Percentiles rank a stretch among this genome's conserved stretches.
These are phyloP conservation scores for Ilyonectria sp. DNA, from an alignment of 2,329 filamentous ascomycete species.

Conservation along the genomic window DNA sequence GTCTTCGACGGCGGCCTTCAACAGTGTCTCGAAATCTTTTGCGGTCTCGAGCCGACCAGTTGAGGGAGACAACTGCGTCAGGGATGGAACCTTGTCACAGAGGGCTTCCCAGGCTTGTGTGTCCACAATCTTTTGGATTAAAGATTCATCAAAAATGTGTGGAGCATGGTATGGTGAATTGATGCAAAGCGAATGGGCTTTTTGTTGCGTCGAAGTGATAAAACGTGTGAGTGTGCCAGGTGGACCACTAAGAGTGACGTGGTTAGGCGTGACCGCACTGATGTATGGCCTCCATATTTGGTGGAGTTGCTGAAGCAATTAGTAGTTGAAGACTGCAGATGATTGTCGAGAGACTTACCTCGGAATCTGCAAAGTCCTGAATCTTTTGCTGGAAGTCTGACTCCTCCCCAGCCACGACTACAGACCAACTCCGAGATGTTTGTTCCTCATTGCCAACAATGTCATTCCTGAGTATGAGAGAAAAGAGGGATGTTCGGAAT, in stretches of 20 bases:
- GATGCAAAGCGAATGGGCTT: slow-evolving; percentile 37
- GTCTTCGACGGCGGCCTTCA: slow-evolving; percentile 24
- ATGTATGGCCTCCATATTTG: slow-evolving; percentile 39
- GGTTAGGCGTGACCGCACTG: slow-evolving; percentile 42
- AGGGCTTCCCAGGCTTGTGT: neutral
- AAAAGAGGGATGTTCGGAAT: slow-evolving; percentile 42
- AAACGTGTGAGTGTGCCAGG: slow-evolving; percentile 40
- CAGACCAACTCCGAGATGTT: slow-evolving; percentile 37
- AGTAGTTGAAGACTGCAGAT: neutral
- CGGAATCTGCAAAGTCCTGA: slow-evolving; percentile 3
- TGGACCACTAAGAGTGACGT: slow-evolving; percentile 45
- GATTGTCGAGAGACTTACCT: slow-evolving; percentile 18
- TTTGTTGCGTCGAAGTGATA: slow-evolving; percentile 28
- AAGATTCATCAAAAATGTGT: slow-evolving; percentile 39
- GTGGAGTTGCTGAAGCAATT: slow-evolving; percentile 23
- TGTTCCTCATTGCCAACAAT: slow-evolving; percentile 30
- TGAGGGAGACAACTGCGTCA: slow-evolving; percentile 25
- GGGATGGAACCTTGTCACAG: neutral
- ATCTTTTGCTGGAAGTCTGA: slow-evolving; percentile 25
- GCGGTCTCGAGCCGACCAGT: slow-evolving; percentile 17
- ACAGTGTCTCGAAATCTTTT: slow-evolving; percentile 10
- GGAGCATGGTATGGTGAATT: slow-evolving; percentile 45
- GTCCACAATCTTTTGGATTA: neutral
- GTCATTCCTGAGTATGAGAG: slow-evolving; percentile 30
- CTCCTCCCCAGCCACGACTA: slow-evolving; percentile 31